Base-by-base conservation (phyloP, 257 asterid genomes). In the Solanum megistacrolobum region DNA sequence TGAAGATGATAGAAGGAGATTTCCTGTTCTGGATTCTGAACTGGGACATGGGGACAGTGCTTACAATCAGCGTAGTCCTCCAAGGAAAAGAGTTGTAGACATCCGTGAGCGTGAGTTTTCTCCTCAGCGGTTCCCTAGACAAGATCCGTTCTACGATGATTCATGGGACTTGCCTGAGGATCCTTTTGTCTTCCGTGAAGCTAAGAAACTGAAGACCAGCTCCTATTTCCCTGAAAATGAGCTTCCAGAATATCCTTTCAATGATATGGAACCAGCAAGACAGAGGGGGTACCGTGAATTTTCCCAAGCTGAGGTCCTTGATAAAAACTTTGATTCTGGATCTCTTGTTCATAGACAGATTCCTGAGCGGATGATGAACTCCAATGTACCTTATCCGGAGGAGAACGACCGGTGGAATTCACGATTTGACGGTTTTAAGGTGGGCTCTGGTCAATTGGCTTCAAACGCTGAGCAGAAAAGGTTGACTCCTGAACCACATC, bases 141-240 rank as follows among this genome's bases (percentile, higher is more conserved):
- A 90, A 84, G 95, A 91, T 87, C 92, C 89, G 36, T 90, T 88
- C 81, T 89, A 91, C 86, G 98, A 93, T 88, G 99, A 95, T 88
- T 93, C 95, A 21, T 96, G 95, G 97, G 99, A 96, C 90, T 91
- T 96, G 90, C 99, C 98, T n/a, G 99, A 95, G 88, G 99, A 96
- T 43, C 90, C 91, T 41, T 90, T 93, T 7, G 87, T 92, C 87
- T 91, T 92, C 89, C 98, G 41, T 38, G 98, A 92, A 88, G 87
- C 93, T 23, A 96, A 94, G 92, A 96, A 94, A 89, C 92, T 89
- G 88, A 94, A 92, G 89, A 89, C 92, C 41, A 87, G 87, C 58
- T 36, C 91, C 31, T 92, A 86, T 83, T 91, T 92, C 74, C 88
- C 91, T 32, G 96, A 95, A 18, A 92, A 92, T 87, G 98, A 94